Conservation (phyloP, 768 basidiomycete genomes). For the Amanita muscaria region DNA sequence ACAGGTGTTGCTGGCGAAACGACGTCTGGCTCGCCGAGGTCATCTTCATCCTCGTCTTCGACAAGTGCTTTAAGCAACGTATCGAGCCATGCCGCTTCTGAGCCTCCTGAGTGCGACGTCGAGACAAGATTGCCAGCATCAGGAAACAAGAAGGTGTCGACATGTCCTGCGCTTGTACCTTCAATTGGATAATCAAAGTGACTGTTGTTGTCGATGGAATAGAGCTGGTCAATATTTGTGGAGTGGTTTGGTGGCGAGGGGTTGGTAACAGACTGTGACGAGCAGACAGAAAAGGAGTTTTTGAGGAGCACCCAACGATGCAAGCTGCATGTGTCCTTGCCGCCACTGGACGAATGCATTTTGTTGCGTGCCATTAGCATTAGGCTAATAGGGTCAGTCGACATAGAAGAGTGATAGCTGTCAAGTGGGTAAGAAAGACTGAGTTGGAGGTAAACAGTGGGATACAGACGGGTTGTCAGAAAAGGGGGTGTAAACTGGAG, state of each 20-base stretch:
- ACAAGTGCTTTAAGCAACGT: conserved; percentile 67
- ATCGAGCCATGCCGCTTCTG: conserved; percentile 78
- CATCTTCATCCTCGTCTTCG: conserved; percentile 64
- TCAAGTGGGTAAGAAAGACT: too few relatives aligned
- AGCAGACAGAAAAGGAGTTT: conserved; percentile 60
- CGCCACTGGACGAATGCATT: conserved; percentile 53
- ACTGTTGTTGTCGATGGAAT: conserved; percentile 31
- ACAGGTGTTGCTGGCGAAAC: conserved; percentile 37
- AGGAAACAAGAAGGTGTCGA: conserved; percentile 74
- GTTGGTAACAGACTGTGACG: conserved; percentile 18
- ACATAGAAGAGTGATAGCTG: conserved; percentile 24
- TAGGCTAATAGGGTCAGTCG: conserved; percentile 40
- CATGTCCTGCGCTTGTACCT: conserved; percentile 44
- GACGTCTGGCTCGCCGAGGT: conserved; percentile 34
- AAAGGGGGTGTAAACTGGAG: conserved; percentile 11
- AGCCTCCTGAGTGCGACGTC: conserved; percentile 26
- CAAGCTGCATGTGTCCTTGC: conserved; percentile 64
- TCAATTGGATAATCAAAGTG: conserved; percentile 37
- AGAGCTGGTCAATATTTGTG: conserved; percentile 20
- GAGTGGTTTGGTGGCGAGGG: conserved; percentile 19
- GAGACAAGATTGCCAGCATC: conserved; percentile 49
- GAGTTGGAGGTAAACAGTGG: neutral
- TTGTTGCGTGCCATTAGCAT: conserved; percentile 65
- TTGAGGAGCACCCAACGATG: conserved; percentile 85
- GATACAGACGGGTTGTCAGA: conserved; percentile 17